Base-by-base conservation (phyloP, 352 stramenopile genomes). In the Phytophthora rubi region DNA sequence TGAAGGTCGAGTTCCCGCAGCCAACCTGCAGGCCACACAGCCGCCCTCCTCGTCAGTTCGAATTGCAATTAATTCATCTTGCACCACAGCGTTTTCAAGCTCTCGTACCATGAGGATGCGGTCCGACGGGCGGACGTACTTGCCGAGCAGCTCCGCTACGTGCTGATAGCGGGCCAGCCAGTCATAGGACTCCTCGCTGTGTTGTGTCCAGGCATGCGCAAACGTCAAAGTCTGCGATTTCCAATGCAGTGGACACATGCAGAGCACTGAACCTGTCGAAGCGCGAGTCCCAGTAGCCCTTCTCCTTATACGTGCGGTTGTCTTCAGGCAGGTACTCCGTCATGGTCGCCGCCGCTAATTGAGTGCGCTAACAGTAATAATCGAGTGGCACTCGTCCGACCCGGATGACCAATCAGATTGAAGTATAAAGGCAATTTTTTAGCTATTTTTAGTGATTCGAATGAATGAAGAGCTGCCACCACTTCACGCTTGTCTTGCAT, bases 1-100 rank as follows among this genome's bases (percentile, higher is more conserved):
- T 90, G 63, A 95, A 92, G 4, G 79, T 84, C 56, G 83, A 93
- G 63, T 94, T 94, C 23, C 88, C 88, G 59, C 86, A 93, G 3
- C 88, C 88, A 51, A 95, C 81, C 79, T 87, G 49, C 32, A 45
- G 10, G 37, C 39, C 35, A 61, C 26, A 37, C 52, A 39, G 12
- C 33, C 33, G 33, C 8, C 9, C 33, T 13, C 32, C 7, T 35
- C 9, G 32, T 35, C 32, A 35, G 32, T 9, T 35, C 32, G 0
- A 26, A 26, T 26, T 26, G 23, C 23, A 26, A 3, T 26, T 26
- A 26, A 26, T 26, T 26, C 23, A 26, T 26, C 2, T 26, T 26
- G 23, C 23, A n/a, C 12, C 7, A 49, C 3, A 33, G 28, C 33
- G 4, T 12, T 13, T 42, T 12, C 13, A 49, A 58, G 2, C 18